phyloP scores from a whole-genome alignment of 2,329 filamentous ascomycete species.

The Clonostachys byssicola region DNA sequence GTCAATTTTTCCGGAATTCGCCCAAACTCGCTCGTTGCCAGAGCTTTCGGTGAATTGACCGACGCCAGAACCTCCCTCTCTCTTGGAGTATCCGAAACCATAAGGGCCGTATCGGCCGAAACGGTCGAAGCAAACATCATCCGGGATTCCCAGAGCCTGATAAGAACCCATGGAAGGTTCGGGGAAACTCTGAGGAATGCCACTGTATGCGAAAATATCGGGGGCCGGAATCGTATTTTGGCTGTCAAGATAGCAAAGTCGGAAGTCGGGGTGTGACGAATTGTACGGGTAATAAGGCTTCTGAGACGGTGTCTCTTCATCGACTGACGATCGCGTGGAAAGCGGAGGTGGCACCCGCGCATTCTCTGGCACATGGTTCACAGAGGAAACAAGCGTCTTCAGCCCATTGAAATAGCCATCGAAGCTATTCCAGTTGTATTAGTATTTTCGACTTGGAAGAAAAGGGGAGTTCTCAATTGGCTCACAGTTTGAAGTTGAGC shows the following conservation, averaged over 20 bases:
- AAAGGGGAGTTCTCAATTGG: neutral
- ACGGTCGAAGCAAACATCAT: conserved; percentile 83
- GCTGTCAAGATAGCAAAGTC: conserved; percentile 60
- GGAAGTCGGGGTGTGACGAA: conserved; percentile 36
- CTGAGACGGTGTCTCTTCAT: conserved; percentile 33
- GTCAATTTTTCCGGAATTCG: conserved; percentile 48
- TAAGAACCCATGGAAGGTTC: conserved; percentile 76
- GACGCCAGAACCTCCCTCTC: conserved; percentile 67
- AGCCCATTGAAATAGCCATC: conserved; percentile 79
- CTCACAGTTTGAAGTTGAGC: conserved; percentile 27
- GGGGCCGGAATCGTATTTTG: conserved; percentile 53
- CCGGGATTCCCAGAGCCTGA: conserved; percentile 64
- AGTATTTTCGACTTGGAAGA: neutral
- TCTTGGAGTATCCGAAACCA: conserved; percentile 74
- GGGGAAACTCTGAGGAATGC: conserved; percentile 72
- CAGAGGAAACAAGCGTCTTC: conserved; percentile 59
- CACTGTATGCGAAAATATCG: conserved; percentile 63
- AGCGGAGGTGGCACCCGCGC: conserved; percentile 23
- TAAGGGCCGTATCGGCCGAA: conserved; percentile 83
- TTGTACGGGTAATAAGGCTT: conserved; percentile 50
- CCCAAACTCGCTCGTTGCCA: conserved; percentile 59
- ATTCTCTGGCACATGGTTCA: conserved; percentile 61
- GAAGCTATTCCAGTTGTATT: conserved; percentile 48
- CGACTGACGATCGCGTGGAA: conserved; percentile 12
- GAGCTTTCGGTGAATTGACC: conserved; percentile 69